A percentile compares a stretch with the other conserved stretches of the same genome.
Evolutionary conservation across 1,139 yeast species (phyloP).

Genomic region (Debaryomycetaceae sp.): DNA sequence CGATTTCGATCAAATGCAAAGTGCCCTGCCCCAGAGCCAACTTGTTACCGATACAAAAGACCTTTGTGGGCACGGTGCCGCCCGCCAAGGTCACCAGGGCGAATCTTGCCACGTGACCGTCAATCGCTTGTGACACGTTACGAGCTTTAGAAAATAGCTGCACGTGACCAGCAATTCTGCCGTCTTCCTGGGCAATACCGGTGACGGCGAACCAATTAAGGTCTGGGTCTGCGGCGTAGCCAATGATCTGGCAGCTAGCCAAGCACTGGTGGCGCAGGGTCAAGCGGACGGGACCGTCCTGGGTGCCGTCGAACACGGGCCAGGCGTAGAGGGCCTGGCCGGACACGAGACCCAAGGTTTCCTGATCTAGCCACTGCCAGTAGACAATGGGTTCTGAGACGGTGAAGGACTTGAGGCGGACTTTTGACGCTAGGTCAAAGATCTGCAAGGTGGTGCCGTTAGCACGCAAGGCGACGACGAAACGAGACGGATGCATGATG

Average conservation of each 20-base stretch:
- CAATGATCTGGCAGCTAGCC: slow-evolving; percentile 80
- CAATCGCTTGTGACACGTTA: slow-evolving; percentile 91
- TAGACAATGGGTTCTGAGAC: slow-evolving; percentile 83
- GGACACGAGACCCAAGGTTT: slow-evolving; percentile 76
- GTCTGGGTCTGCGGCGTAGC: slow-evolving; percentile 71
- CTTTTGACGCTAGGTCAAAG: slow-evolving; percentile 79
- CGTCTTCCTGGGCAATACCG: slow-evolving; percentile 92
- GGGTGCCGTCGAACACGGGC: slow-evolving; percentile 78
- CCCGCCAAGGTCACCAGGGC: slow-evolving; percentile 68
- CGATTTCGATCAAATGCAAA: slow-evolving; percentile 91
- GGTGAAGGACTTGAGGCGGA: slow-evolving; percentile 80
- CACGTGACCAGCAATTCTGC: slow-evolving; percentile 92
- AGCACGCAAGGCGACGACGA: slow-evolving; percentile 87
- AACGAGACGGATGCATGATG: slow-evolving; percentile 84
- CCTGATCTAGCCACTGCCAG: slow-evolving; percentile 87
- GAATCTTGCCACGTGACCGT: slow-evolving; percentile 94
- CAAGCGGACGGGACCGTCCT: slow-evolving; percentile 62
- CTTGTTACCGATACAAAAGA: slow-evolving; percentile 85
- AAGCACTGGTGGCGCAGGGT: slow-evolving; percentile 78
- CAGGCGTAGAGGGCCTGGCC: slow-evolving; percentile 66
- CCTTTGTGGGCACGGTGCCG: slow-evolving; percentile 67
- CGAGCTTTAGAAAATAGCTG: slow-evolving; percentile 84
- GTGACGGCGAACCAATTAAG: slow-evolving; percentile 91
- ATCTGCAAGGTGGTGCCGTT: slow-evolving; percentile 94
- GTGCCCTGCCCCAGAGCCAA: slow-evolving; percentile 77